phyloP scores from a whole-genome alignment of 2,329 filamentous ascomycete genomes.

The Ophiostoma perfectum region DNA sequence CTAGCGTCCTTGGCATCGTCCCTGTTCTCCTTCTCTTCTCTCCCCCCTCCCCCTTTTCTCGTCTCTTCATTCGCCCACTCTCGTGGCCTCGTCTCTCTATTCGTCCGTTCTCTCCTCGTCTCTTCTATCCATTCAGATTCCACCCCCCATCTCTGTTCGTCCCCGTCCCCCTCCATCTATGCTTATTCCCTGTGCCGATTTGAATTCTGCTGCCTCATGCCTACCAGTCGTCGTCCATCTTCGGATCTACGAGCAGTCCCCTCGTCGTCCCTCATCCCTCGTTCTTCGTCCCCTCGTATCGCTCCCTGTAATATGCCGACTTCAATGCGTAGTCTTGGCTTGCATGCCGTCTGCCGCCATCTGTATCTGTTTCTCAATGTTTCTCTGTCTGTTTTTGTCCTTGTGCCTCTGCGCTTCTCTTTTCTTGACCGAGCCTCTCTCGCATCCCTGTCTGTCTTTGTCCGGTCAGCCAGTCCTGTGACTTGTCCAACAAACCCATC shows the following conservation, averaged over 20 bases:
- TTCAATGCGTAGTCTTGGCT: conserved; percentile 4
- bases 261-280: too few species aligned
- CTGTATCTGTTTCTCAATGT: not conserved
- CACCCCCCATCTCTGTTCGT: not conserved
- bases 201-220: too few species aligned
- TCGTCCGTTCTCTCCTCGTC: not conserved
- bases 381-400: not conserved
- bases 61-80: not conserved
- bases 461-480: not conserved
- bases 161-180: not conserved
- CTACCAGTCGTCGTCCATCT: too few species aligned
- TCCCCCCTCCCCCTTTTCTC: not conserved
- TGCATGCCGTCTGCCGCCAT: not conserved
- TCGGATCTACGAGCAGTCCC: too few species aligned
- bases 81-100: not conserved
- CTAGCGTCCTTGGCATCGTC: conserved; percentile 18
- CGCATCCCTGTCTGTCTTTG: not conserved
- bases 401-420: not conserved
- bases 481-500: not conserved
- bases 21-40: not conserved
- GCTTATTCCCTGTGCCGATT: not conserved
- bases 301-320: not conserved
- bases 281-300: not conserved
- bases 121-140: not conserved
- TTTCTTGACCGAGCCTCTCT: not conserved